Evolutionary conservation across 371 early-diverging fungal genomes (phyloP), one percentile per base, ranked within the genome.

Genomic region (Globomyces sp.): DNA sequence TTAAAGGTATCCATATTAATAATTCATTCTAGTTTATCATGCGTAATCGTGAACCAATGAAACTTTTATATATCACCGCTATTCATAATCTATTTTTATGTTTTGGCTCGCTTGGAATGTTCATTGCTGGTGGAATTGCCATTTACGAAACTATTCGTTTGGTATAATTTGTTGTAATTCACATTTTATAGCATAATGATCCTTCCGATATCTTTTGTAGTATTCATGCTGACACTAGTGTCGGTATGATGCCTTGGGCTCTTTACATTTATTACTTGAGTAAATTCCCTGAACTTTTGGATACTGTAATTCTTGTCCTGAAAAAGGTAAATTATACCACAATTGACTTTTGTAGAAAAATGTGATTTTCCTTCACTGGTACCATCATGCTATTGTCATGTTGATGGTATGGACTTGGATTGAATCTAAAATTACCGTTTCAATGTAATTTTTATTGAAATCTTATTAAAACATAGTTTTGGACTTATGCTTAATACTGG

Each of bases 381-480:
- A 70, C 48, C 75, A 74, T 55, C 71, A 74, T 50, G 68, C 67
- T 1, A 70, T 70, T 50, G 72, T 72, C 13, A 68, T 72, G n/a
- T 51, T 75, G 40, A 70, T 71, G 75, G 75, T 71, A 36, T 75
- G 71, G 75, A 13, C 67, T 34, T 75, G 71, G 75, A 58, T 68
- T 9, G 65, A 75, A 57, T 68, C 64, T 49, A 68, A 58, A 13
- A 51, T 72, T 55, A 63, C 48, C 24, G 58, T 64, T 45, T 66
- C 57, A 24, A 57, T 42, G 24, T 24, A 24, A 24, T 24, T 24
- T 24, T 24, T 24, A 24, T 24, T 24, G 24, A 24, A 24, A 24
- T 24, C 24, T 24, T 24, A 24, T 24, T 24, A 24, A 24, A 24
- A 24, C 0, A 24, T 24, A 24, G 24, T 39, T 62, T 50, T 51